Conservation (phyloP, 2,329 filamentous ascomycete genomes). For the Talaromyces pinophilus region DNA sequence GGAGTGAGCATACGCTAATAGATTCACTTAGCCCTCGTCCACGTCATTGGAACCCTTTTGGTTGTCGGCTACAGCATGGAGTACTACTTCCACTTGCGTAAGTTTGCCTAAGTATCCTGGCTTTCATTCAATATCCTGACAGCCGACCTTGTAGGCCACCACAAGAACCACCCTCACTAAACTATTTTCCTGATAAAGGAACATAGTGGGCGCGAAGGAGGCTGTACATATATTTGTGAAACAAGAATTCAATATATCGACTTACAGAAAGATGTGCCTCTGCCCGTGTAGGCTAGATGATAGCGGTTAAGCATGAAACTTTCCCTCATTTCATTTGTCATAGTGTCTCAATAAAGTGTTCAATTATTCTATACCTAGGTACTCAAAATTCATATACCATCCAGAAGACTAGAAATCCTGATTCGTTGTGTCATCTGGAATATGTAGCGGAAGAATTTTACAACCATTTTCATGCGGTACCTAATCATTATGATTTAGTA, state of each 20-base stretch:
- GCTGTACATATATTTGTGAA: slow-evolving; percentile 45
- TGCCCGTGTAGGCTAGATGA: slow-evolving; percentile 17
- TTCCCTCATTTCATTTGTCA: slow-evolving; percentile 22
- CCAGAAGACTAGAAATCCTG: neutral
- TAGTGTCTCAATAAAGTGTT: slow-evolving; percentile 15
- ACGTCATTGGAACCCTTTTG: slow-evolving; percentile 76
- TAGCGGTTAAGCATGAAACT: slow-evolving; percentile 13
- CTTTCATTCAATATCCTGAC: neutral
- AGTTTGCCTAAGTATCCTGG: slow-evolving; percentile 45
- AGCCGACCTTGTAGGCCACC: slow-evolving; percentile 69
- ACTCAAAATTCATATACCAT: neutral
- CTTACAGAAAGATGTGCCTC: slow-evolving; percentile 29
- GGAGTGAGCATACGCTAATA: slow-evolving; percentile 13
- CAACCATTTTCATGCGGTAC: neutral
- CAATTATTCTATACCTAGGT: neutral
- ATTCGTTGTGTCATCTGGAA: neutral
- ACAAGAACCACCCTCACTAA: slow-evolving; percentile 99
- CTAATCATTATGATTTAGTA: too few relatives aligned
- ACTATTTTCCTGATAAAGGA: slow-evolving; percentile 24
- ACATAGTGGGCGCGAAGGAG: slow-evolving; percentile 31
- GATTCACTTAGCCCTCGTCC: slow-evolving; percentile 71
- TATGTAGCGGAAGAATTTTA: neutral
- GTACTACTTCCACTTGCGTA: slow-evolving; percentile 99
- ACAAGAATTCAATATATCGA: slow-evolving; percentile 36
- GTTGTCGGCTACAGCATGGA: slow-evolving; percentile 90